Evolutionary conservation across 768 basidiomycete species (phyloP), one percentile per base, ranked within the genome.

Genomic region (Phanerochaete carnosa): DNA sequence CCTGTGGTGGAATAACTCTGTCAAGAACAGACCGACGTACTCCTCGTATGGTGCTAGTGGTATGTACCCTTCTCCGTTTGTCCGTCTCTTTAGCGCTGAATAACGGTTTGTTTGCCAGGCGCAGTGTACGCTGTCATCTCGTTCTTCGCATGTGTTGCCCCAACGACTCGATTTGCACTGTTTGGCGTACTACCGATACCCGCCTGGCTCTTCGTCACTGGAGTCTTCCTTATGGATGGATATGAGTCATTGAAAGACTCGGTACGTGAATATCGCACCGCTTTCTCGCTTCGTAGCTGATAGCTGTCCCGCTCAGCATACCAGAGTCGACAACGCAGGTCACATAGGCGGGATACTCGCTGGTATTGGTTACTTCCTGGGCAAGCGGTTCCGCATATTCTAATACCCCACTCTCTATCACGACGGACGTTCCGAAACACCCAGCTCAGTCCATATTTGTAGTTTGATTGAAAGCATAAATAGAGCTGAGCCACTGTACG

Each of bases 131-230:
- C 88, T 3, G 73, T 84, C 28, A 73, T 89, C n/a, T 83, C 90
- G 3, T 82, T 88, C 70, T 84, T 90, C 53, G 90, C 90, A 5
- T 89, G 86, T 70, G 73, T 83, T 1, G 84, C 83, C 15, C 92
- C 93, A 4, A 82, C 66, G 16, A 76, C 84, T 66, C 86, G 77
- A 0, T 89, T 94, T 70, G 74, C 80, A 8, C 72, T 94, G 45
- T 94, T 90, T 71, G 89, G 85, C 33, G 83, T 93, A 65, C 74
- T 93, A 26, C 92, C 92, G 26, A 77, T 90, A 59, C 91, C 92
- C 0, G 91, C 91, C 0, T 94, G 90, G 89, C 77, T 81, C 2
- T 82, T 82, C 51, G 87, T 92, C 0, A 73, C 82, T 0, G 91
- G 88, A 5, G 71, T 94, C 47, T 85, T 90, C 66, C 69, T 77